Conservation (phyloP, 164 flowering plant species). For the Stephania japonica region DNA sequence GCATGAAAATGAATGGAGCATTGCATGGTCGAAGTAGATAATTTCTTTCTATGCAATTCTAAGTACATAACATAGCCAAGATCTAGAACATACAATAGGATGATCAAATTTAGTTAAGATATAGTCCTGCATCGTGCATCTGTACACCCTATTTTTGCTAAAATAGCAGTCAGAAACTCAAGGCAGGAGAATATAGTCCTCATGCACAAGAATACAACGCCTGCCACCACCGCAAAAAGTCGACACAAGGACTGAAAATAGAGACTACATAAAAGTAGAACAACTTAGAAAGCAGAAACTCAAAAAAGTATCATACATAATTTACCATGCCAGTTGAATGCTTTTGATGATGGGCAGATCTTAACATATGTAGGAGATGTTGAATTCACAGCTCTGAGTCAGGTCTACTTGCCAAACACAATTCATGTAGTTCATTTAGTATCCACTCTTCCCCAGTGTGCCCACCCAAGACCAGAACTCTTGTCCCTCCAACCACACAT, state of each 20-base stretch:
- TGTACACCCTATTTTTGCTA: background rate
- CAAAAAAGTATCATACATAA: background rate
- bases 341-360: background rate
- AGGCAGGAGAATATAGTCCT: background rate
- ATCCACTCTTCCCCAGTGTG: constrained; percentile 97
- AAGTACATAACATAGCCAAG: no score
- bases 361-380: background rate
- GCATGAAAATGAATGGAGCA: no score
- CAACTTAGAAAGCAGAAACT: background rate
- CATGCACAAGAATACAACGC: background rate
- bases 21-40: no score
- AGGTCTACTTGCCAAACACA: constrained; percentile 49
- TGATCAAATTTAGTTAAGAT: background rate
- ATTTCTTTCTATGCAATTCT: no score
- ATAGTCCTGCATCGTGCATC: background rate
- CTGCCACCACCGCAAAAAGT: background rate
- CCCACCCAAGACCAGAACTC: constrained; percentile 87
- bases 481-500: constrained; percentile 88
- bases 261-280: background rate
- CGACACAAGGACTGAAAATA: background rate
- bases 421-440: constrained; percentile 82
- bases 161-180: background rate
- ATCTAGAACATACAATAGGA: background rate
- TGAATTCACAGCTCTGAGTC: background rate
- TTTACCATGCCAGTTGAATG: background rate